A percentile compares a stretch with the other conserved stretches of the same genome.
Evolutionary conservation across 768 basidiomycete species (phyloP).

Genomic region (Paxillus involutus): DNA sequence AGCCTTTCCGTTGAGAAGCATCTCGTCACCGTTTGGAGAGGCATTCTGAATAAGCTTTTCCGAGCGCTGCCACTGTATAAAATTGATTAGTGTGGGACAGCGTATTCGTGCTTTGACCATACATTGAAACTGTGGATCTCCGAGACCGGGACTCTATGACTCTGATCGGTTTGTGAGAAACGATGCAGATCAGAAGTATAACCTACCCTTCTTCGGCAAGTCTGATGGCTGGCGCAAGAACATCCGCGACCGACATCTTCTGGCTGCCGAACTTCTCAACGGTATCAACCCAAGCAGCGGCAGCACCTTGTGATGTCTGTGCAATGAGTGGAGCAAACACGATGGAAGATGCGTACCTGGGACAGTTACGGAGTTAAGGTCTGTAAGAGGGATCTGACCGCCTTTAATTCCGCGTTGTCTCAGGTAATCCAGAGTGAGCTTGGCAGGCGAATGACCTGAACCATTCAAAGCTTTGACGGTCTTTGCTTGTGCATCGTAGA

Average conservation of each 20-base stretch:
- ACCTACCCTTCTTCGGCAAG: conserved; percentile 87
- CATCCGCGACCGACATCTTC: conserved; percentile 55
- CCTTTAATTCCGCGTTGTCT: conserved; percentile 69
- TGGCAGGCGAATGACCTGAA: conserved; percentile 83
- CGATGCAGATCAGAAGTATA: background rate
- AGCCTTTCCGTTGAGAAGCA: conserved; percentile 82
- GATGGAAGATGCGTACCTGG: conserved; percentile 48
- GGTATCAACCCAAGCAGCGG: conserved; percentile 93
- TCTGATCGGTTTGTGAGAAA: background rate
- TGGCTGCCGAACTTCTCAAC: conserved; percentile 82
- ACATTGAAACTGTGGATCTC: conserved; percentile 72
- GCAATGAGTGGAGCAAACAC: conserved; percentile 2
- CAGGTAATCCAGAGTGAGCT: conserved; percentile 72
- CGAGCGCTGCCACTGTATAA: conserved; percentile 43
- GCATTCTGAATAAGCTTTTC: conserved; percentile 76
- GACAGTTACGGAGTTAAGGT: conserved; percentile 91
- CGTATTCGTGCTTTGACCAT: conserved; percentile 16
- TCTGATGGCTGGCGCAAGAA: conserved; percentile 86
- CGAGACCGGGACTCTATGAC: conserved; percentile 75
- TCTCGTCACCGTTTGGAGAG: conserved; percentile 82
- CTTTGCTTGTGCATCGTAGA: conserved; percentile 83
- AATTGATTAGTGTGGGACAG: conserved; percentile 4
- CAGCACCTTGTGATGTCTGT: conserved; percentile 60
- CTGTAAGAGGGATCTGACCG: conserved; percentile 67
- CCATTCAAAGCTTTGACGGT: conserved; percentile 89